Percentiles rank a stretch among this genome's conserved stretches.
These are phyloP conservation scores for Talaromyces pinophilus DNA, from an alignment of 2,329 filamentous ascomycete species.

Conservation along the genomic window DNA sequence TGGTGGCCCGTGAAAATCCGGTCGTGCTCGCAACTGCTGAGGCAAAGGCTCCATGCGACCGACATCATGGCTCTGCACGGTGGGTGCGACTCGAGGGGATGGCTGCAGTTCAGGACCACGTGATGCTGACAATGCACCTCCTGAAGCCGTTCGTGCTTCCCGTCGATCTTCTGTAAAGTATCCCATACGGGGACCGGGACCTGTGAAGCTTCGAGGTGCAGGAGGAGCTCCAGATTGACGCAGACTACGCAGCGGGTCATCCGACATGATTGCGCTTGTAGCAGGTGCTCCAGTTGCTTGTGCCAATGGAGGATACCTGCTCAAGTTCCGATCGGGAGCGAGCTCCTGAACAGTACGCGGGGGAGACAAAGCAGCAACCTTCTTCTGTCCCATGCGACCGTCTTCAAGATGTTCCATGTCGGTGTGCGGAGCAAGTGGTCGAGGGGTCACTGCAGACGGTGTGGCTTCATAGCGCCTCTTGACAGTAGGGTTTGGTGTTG, in stretches of 20 bases:
- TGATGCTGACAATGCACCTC: slow-evolving; percentile 25
- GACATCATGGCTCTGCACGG: slow-evolving; percentile 33
- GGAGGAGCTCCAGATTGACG: slow-evolving; percentile 30
- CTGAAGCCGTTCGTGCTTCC: slow-evolving; percentile 22
- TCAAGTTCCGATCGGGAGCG: slow-evolving; percentile 39
- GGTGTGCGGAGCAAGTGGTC: slow-evolving; percentile 46
- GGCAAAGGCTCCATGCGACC: slow-evolving; percentile 38
- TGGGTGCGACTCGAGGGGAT: slow-evolving; percentile 35
- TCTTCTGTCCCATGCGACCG: slow-evolving; percentile 32
- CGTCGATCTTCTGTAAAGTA: slow-evolving; percentile 48
- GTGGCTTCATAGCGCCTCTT: slow-evolving; percentile 53
- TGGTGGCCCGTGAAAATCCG: slow-evolving; percentile 22
- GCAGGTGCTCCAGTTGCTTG: slow-evolving; percentile 39
- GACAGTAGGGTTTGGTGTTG: slow-evolving; percentile 45
- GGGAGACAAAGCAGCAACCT: slow-evolving; percentile 32
- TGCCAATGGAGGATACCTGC: slow-evolving; percentile 42
- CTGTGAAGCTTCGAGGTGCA: slow-evolving; percentile 37
- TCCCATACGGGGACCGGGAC: slow-evolving; percentile 49
- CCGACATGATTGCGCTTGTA: slow-evolving; percentile 32
- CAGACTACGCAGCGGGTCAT: slow-evolving; percentile 39
- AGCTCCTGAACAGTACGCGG: slow-evolving; percentile 33
- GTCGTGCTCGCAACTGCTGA: slow-evolving; percentile 27
- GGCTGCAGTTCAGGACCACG: slow-evolving; percentile 34
- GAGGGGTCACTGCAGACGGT: slow-evolving; percentile 44
- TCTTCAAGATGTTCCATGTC: slow-evolving; percentile 41